Percentiles rank a stretch among this genome's conserved stretches.
These are phyloP conservation scores for Gaultheria prostrata DNA, from an alignment of 148 eudicot genomes.

Conservation along the genomic window DNA sequence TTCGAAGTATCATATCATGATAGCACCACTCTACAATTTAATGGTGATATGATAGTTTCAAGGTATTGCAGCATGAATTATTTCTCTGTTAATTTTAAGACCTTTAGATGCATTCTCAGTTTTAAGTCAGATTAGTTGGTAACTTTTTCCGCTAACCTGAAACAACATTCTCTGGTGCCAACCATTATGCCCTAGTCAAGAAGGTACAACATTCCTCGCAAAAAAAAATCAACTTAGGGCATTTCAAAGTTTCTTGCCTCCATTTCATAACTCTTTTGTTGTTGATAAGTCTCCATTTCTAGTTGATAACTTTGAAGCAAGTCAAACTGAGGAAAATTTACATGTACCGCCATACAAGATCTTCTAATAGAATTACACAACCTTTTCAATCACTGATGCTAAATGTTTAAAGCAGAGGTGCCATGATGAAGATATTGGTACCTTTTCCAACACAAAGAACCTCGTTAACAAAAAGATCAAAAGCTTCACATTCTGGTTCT, in stretches of 20 bases:
- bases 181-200: neutral
- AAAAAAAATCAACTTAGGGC: neutral
- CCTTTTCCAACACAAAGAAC: conserved; percentile 80
- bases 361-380: neutral
- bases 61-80: neutral
- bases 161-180: neutral
- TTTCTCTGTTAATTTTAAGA: neutral
- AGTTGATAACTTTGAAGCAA: neutral
- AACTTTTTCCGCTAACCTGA: neutral
- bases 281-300: too few relatives aligned
- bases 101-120: conserved; percentile 1
- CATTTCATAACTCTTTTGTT: neutral
- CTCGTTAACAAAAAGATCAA: conserved; percentile 83
- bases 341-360: neutral
- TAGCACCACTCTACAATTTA: neutral
- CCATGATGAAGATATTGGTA: conserved; percentile 21
- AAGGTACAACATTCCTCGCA: neutral
- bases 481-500: conserved; percentile 86
- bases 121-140: neutral
- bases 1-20: neutral
- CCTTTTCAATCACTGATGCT: neutral
- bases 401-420: conserved; percentile 5
- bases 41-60: neutral
- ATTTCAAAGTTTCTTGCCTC: neutral
- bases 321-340: conserved; percentile 7